phyloP scores from a whole-genome alignment of 179 eudicot genomes.

The Sideroxylon spinosum region DNA sequence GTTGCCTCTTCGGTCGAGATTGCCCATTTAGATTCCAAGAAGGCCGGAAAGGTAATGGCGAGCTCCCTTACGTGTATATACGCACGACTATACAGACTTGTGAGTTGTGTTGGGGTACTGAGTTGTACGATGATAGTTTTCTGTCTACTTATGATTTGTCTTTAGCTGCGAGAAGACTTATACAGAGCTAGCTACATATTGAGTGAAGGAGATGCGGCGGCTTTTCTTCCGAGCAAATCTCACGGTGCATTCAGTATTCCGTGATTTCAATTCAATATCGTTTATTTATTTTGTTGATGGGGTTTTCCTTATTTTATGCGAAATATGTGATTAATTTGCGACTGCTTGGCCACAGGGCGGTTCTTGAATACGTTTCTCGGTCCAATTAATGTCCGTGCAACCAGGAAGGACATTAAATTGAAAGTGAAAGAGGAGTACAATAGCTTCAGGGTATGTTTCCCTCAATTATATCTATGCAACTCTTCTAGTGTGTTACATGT shows the following conservation, averaged over 20 bases:
- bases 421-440: constrained; percentile 61
- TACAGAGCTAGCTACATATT: constrained; percentile 37
- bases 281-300: neutral
- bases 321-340: constrained; percentile 3
- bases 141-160: constrained; percentile 1
- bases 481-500: neutral
- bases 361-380: constrained; percentile 52
- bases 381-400: constrained; percentile 54
- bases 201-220: constrained; percentile 55
- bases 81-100: neutral
- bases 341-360: constrained; percentile 28
- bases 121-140: neutral
- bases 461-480: neutral
- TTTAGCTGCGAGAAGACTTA: constrained; percentile 46
- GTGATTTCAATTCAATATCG: constrained; percentile 11
- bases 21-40: constrained; percentile 24
- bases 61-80: neutral
- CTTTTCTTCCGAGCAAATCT: constrained; percentile 51
- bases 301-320: neutral
- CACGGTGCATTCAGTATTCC: constrained; percentile 33
- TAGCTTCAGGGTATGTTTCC: constrained; percentile 38
- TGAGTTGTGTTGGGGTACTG: neutral
- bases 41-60: constrained; percentile 34
- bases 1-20: constrained; percentile 17
- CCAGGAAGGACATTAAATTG: constrained; percentile 45